phyloP scores from a whole-genome alignment of 2,329 filamentous ascomycete species.

The Claviceps digitariae region DNA sequence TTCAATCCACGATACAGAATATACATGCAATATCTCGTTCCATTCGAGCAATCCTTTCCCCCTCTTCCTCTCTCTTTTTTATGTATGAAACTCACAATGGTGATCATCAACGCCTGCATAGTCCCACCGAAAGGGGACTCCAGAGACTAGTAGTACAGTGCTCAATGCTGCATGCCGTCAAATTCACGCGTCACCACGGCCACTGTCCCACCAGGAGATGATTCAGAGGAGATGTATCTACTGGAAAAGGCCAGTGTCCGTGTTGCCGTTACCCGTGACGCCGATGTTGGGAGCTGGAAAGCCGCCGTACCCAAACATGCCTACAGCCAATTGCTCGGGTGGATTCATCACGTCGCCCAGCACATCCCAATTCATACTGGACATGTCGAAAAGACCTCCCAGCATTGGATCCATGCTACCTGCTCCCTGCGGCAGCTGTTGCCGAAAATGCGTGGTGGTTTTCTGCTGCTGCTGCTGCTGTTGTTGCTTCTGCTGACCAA shows the following conservation, averaged over 20 bases:
- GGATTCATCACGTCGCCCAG: conserved; percentile 20
- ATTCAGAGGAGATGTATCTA: not conserved
- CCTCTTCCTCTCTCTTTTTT: not conserved
- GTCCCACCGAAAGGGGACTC: no score
- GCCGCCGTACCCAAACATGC: conserved; percentile 19
- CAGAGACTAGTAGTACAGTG: not conserved
- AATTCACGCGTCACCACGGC: not conserved
- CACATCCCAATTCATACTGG: conserved; percentile 32
- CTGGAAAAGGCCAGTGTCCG: conserved; percentile 4
- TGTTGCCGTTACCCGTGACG: conserved; percentile 2
- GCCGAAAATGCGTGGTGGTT: not conserved
- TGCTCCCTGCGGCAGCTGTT: conserved; percentile 8
- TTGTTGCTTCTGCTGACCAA: not conserved
- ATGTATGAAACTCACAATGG: not conserved
- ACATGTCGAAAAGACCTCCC: conserved; percentile 29
- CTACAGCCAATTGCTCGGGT: conserved; percentile 16
- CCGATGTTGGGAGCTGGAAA: conserved; percentile 11
- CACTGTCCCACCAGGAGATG: not conserved
- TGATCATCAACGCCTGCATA: not conserved
- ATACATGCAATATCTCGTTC: no score
- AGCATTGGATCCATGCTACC: conserved; percentile 30
- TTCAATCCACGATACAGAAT: no score
- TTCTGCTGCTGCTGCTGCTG: conserved; percentile 3
- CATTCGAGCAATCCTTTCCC: no score
- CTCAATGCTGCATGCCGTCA: not conserved